Evolutionary conservation across 2,329 filamentous ascomycete genomes (phyloP), one percentile per base, ranked within the genome.

Genomic region (Clonostachys byssicola): DNA sequence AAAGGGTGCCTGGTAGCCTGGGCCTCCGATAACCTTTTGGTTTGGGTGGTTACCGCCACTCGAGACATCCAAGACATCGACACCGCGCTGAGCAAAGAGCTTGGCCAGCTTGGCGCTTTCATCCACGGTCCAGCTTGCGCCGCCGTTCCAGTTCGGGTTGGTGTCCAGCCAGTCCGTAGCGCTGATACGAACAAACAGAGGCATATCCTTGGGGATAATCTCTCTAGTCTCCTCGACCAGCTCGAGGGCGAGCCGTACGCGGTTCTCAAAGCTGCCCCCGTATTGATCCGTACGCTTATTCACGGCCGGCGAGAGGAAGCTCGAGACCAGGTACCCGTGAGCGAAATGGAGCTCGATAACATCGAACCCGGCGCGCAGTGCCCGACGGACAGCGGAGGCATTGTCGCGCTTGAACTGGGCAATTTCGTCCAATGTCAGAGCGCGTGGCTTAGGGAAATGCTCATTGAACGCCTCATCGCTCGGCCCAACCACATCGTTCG

Each of bases 51-150:
- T 78, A 5, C 87, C 89, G 1, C 81, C 88, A 3, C 76, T 79
- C 2, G 80, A 86, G 9, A 92, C 78, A 56, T 94, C 89, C 2
- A 94, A 68, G 2, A 94, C 68, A 60, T 94, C 88, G 4, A 92
- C 80, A 3, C 88, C 88, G 12, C 67, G 72, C 2, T 81, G 77
- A 0, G 83, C 83, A 0, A 94, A 70, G 0, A 84, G 66, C 42
- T 73, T 61, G 0, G 88, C 85, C 2, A 94, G 75, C 43, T 72
- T 71, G 33, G 81, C 72, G 0, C 81, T 83, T 47, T 92, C 77
- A 14, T 82, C 75, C 3, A 81, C 54, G 0, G 77, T 86, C 88
- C 89, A 94, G 56, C 77, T 81, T 53, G 83, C 77, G 23, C 23
- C 23, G 12, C 73, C 68, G 17, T 73, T 62, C 35, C 72, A 74